phyloP scores from a whole-genome alignment of 1,284 basidiomycete species.

The Cronartium quercuum region DNA sequence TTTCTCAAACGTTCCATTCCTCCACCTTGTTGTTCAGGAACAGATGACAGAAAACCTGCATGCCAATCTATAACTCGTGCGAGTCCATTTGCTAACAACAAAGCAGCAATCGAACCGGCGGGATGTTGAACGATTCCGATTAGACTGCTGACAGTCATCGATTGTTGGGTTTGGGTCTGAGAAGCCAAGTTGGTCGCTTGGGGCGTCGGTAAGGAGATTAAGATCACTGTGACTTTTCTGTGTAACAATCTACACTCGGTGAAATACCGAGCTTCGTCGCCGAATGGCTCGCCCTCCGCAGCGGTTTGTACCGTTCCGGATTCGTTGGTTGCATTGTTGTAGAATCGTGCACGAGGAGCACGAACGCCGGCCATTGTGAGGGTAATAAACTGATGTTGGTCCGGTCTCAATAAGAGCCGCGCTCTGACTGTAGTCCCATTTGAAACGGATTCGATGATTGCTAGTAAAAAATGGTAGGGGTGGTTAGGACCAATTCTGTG shows the following conservation, averaged over 20 bases:
- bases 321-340: conserved; percentile 60
- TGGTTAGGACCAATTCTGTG: no score
- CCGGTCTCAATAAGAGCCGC: conserved; percentile 76
- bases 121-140: conserved; percentile 90
- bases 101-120: conserved; percentile 87
- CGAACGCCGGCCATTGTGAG: conserved; percentile 78
- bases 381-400: conserved; percentile 79
- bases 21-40: conserved; percentile 46
- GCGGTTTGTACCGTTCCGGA: conserved; percentile 40
- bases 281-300: conserved; percentile 45
- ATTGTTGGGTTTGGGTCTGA: conserved; percentile 59
- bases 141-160: conserved; percentile 68
- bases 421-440: conserved; percentile 87
- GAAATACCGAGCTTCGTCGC: conserved; percentile 78
- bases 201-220: conserved; percentile 74
- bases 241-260: conserved; percentile 87
- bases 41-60: conserved; percentile 75
- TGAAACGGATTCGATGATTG: conserved; percentile 85
- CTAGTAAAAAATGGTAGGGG: no score
- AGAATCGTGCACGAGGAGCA: conserved; percentile 64
- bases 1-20: conserved; percentile 73
- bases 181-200: conserved; percentile 67
- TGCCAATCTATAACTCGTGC: conserved; percentile 97
- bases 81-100: conserved; percentile 73
- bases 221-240: conserved; percentile 73